Percentiles rank a stretch among this genome's conserved stretches.
Evolutionary conservation across 2,329 filamentous ascomycete genomes (phyloP).

Genomic region (Coleophoma eucalyptorum): DNA sequence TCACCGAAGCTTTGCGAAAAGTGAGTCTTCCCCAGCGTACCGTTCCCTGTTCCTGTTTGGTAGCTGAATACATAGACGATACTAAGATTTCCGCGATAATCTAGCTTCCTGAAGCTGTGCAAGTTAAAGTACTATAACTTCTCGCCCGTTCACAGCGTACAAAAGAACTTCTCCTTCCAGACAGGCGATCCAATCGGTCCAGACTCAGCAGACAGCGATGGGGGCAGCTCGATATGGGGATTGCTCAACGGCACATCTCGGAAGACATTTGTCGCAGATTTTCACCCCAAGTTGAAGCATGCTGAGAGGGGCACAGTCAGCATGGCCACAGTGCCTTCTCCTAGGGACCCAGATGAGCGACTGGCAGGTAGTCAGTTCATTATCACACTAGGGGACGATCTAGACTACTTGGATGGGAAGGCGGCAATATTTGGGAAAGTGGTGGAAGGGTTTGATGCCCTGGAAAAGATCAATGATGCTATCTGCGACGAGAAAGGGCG

Average conservation of each 20-base stretch:
- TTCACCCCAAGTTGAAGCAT: conserved; percentile 86
- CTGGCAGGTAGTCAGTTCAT: conserved; percentile 91
- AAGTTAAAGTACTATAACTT: conserved; percentile 99
- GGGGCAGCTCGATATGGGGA: conserved; percentile 91
- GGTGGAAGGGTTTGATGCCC: conserved; percentile 88
- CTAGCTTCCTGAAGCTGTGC: conserved; percentile 95
- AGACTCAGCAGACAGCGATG: conserved; percentile 79
- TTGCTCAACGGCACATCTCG: conserved; percentile 65
- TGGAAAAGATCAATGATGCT: conserved; percentile 89
- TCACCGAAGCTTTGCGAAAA: conserved; percentile 93
- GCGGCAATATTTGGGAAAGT: conserved; percentile 95
- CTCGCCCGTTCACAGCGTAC: conserved; percentile 84
- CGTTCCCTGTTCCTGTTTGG: conserved; percentile 12
- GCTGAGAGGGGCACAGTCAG: conserved; percentile 87
- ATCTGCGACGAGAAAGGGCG: conserved; percentile 84
- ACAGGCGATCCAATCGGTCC: conserved; percentile 92
- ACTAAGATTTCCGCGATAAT: conserved; percentile 42
- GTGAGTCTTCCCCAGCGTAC: conserved; percentile 48
- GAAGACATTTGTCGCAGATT: conserved; percentile 77
- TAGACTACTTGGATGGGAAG: conserved; percentile 88
- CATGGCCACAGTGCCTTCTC: conserved; percentile 86
- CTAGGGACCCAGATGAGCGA: conserved; percentile 74
- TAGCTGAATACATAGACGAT: conserved; percentile 47
- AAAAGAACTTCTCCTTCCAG: conserved; percentile 95
- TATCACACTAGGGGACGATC: conserved; percentile 82